Evolutionary conservation across 1,284 basidiomycete species (phyloP), one percentile per base, ranked within the genome.

Genomic region (Blastosporella zonata): DNA sequence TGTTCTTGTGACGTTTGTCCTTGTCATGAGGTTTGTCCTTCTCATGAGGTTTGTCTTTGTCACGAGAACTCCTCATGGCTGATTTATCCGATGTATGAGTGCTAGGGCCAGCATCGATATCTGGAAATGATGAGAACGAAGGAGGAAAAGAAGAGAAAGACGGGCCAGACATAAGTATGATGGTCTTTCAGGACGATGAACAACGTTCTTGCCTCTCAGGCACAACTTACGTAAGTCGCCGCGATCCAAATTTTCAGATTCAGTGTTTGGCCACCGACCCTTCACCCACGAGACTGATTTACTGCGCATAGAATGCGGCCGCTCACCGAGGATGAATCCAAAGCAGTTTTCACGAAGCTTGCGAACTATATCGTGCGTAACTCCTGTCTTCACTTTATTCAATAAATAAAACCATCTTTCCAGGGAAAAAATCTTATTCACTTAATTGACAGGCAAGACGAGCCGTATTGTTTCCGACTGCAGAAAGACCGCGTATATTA

Each of bases 401-500:
- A 43, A 46, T 43, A 31, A 46, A 46, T 27, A 13, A 45, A 28
- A 6, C 29, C 12, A 12, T 9, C 44, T 47, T 22, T 25, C 13
- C 59, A 90, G 87, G 91, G 90, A 57, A 92, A 90, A 67, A 94
- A 96, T 68, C 78, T 97, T 49, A 83, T 98, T 57, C 84, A 95
- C 66, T 77, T 96, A 63, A 82, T 96, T 63, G 85, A 94, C 75
- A 72, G 90, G 65, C 75, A 86, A 66, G 82, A 95, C 67, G 85
- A 95, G 65, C 79, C 87, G 15, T 84, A 94, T 67, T 95, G 93
- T 71, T 96, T 97, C 72, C 82, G 93, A 53, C 70, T 96, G 42
- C 93, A 95, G 65, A 90, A 82, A 64, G 93, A 94, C 69, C 77
- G 90, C 52, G 93, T 97, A 8, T 97, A 86, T 74, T 97, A 97